Base-by-base conservation (phyloP, 768 basidiomycete genomes). In the Rhodotorula taiwanensis region DNA sequence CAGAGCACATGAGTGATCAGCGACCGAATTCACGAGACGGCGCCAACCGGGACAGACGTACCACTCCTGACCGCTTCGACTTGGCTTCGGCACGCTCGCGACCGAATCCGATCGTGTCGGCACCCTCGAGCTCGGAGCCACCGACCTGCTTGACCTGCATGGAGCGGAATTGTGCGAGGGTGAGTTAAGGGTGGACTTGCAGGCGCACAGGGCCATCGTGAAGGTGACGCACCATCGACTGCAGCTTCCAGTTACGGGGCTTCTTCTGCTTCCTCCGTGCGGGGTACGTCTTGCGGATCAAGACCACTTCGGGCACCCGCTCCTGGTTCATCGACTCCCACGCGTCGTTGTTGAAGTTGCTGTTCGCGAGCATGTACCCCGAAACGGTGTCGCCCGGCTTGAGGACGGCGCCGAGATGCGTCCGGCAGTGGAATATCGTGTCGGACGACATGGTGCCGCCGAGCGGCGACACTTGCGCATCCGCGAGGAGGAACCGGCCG, bases 271-370 rank as follows among this genome's bases (percentile, higher is more conserved):
- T 95, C 62, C 93, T 77, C 39, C 91, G 79, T 76, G 90, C 88
- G 52, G 92, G 94, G 77, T 97, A 98, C 52, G 89, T 82, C 80
- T 99, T 98, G 79, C 89, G 88, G 64, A 95, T 86, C 21, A 99
- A 83, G 39, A 99, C 83, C 67, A 95, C 84, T 72, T 98, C 92
- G 4, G 94, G 95, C 57, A 94, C 80, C 43, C 86, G 83, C 25
- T 81, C 80, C 30, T 78, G 64, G 45, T 58, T 39, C 60, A 68
- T 56, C 49, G 45, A 30, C 33, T 80, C 76, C 72, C 86, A 98
- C 59, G 85, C 84, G 61, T 87, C 84, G 61, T 87, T 89, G 80
- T 98, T 99, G 81, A 86, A 95, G 79, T 99, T 99, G 64, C 86
- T 79, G 62, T 87, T 84, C 14, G 86, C 85, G 63, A 98, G 81